phyloP scores from a whole-genome alignment of 331 rosid species.

The Rosa hybrid region DNA sequence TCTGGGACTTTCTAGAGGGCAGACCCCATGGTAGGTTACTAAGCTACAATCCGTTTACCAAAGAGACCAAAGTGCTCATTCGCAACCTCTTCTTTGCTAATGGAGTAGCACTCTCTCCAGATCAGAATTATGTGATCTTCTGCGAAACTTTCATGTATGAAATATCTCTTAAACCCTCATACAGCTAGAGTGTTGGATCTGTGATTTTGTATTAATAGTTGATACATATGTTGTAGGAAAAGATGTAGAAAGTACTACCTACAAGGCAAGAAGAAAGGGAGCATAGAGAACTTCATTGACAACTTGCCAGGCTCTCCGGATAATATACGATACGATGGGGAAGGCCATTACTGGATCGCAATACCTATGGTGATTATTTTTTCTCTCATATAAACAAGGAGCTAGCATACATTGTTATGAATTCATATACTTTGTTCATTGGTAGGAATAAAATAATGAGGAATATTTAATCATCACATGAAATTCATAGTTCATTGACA shows the following conservation, averaged over 20 bases:
- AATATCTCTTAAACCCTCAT: background rate
- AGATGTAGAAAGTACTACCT: conserved; percentile 62
- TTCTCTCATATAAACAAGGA: too few species aligned
- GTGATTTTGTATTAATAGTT: background rate
- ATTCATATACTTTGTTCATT: too few species aligned
- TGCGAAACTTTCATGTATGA: conserved; percentile 61
- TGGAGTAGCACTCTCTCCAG: conserved; percentile 68
- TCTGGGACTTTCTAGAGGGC: conserved; percentile 48
- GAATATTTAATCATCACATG: background rate
- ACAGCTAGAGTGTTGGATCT: background rate
- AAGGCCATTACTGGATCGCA: conserved; percentile 70
- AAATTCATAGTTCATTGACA: background rate
- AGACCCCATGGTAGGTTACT: conserved; percentile 66
- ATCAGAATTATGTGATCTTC: conserved; percentile 52
- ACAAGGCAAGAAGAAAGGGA: conserved; percentile 59
- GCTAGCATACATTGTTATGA: too few species aligned
- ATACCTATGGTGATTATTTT: conserved; percentile 31
- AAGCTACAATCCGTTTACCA: conserved; percentile 57
- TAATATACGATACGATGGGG: conserved; percentile 68
- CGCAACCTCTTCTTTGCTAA: conserved; percentile 59
- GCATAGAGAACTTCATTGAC: conserved; percentile 47
- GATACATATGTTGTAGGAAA: conserved; percentile 37
- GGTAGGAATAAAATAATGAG: background rate
- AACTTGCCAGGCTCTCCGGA: conserved; percentile 63
- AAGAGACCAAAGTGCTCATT: conserved; percentile 43